Conservation (phyloP, 169 alveolate species). For the Cryptosporidium viatorum region DNA sequence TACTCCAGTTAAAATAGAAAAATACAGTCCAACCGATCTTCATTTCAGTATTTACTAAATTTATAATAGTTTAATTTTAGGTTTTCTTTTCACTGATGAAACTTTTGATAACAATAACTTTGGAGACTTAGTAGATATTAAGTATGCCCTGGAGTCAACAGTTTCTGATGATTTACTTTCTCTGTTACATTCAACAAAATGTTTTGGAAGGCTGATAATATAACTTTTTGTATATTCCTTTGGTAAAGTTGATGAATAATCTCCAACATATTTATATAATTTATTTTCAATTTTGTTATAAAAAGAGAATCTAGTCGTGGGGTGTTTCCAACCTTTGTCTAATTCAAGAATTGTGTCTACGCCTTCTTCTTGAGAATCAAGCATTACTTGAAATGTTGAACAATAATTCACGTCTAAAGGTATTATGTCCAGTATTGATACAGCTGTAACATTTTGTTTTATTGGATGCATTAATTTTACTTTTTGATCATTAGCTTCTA, state of each 20-base stretch:
- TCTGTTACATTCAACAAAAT: background rate
- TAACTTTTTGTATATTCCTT: conserved; percentile 32
- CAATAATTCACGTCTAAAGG: conserved; percentile 15
- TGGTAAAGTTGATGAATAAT: conserved; percentile 20
- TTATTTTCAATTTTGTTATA: conserved; percentile 10
- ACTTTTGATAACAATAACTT: conserved; percentile 43
- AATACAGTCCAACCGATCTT: background rate
- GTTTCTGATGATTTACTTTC: background rate
- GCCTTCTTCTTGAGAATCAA: conserved; percentile 21
- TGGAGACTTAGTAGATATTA: conserved; percentile 60
- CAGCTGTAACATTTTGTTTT: conserved; percentile 32
- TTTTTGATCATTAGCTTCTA: background rate
- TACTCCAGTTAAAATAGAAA: conserved; percentile 51
- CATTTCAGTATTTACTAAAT: conserved; percentile 51
- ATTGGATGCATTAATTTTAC: conserved; percentile 45
- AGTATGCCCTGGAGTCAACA: background rate
- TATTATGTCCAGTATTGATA: conserved; percentile 29
- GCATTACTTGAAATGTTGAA: conserved; percentile 46
- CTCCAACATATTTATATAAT: conserved; percentile 33
- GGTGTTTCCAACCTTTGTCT: conserved; percentile 51
- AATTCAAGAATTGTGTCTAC: conserved; percentile 27
- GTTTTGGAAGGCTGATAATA: conserved; percentile 36
- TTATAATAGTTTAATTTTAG: background rate
- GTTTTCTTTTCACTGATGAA: conserved; percentile 30
- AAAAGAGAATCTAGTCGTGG: conserved; percentile 50